phyloP scores from a whole-genome alignment of 2,329 filamentous ascomycete genomes.

The Aspergillus uvarum region DNA sequence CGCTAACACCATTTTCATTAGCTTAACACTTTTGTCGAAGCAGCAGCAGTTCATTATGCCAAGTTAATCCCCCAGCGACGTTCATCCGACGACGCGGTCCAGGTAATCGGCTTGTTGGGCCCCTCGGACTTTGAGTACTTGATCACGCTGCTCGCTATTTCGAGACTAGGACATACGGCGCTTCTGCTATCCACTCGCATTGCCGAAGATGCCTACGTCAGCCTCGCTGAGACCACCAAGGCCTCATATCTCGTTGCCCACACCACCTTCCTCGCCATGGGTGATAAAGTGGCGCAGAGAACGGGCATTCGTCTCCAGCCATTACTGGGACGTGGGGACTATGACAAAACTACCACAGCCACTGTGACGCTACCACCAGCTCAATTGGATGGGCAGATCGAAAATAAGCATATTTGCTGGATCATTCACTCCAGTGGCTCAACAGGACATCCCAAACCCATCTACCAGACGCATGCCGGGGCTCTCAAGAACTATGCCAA shows the following conservation, averaged over 20 bases:
- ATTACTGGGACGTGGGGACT: conserved; percentile 13
- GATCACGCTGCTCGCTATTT: conserved; percentile 23
- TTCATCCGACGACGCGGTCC: conserved; percentile 21
- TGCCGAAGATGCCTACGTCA: conserved; percentile 23
- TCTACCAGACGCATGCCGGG: conserved; percentile 56
- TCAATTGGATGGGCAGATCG: conserved; percentile 24
- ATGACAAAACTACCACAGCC: not conserved
- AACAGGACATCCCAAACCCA: conserved; percentile 63
- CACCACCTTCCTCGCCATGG: conserved; percentile 19
- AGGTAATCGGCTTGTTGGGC: conserved; percentile 25
- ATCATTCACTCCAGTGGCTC: conserved; percentile 57
- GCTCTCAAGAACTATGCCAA: conserved; percentile 51
- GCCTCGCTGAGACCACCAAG: conserved; percentile 22
- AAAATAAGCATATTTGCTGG: conserved; percentile 38
- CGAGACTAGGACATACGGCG: conserved; percentile 25
- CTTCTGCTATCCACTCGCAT: conserved; percentile 27
- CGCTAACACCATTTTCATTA: not conserved
- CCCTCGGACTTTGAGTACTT: conserved; percentile 27
- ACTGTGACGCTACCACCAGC: conserved; percentile 1
- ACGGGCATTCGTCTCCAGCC: conserved; percentile 20
- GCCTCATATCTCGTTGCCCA: conserved; percentile 22
- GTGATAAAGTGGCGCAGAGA: conserved; percentile 21
- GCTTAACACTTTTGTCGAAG: conserved; percentile 20
- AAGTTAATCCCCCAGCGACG: conserved; percentile 18
- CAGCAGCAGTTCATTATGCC: conserved; percentile 19